These are phyloP conservation scores for Hypomontagnella monticulosa DNA, from an alignment of 495 filamentous ascomycete genomes.

Conservation along the genomic window DNA sequence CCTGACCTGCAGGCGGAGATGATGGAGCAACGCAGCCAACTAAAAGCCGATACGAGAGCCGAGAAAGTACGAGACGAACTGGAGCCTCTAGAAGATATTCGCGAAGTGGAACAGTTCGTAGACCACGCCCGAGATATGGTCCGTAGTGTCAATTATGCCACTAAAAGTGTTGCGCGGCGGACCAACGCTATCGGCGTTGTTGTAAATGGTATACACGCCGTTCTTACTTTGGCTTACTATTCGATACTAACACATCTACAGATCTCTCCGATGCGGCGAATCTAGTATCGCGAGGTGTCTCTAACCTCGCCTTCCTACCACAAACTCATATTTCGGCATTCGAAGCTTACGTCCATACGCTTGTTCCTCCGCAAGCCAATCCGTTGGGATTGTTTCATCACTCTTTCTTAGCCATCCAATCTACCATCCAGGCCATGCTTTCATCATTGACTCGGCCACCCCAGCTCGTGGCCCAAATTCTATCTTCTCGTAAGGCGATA, in stretches of 20 bases:
- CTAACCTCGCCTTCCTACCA: slow-evolving; percentile 74
- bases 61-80: slow-evolving; percentile 91
- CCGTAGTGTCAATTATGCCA: slow-evolving; percentile 81
- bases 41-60: slow-evolving; percentile 81
- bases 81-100: slow-evolving; percentile 81
- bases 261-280: slow-evolving; percentile 76
- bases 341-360: slow-evolving; percentile 71
- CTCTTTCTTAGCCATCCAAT: slow-evolving; percentile 76
- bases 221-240: slow-evolving; percentile 39
- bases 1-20: slow-evolving; percentile 90
- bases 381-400: slow-evolving; percentile 79
- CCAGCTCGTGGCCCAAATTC: slow-evolving; percentile 76
- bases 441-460: slow-evolving; percentile 83
- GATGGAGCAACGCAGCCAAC: slow-evolving; percentile 86
- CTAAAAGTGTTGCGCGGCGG: slow-evolving; percentile 78
- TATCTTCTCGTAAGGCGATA: slow-evolving; percentile 69
- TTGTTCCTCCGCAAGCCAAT: slow-evolving; percentile 75
- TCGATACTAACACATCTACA: slow-evolving; percentile 49
- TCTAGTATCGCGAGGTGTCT: slow-evolving; percentile 65
- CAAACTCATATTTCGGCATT: slow-evolving; percentile 74
- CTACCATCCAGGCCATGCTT: slow-evolving; percentile 82
- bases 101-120: slow-evolving; percentile 94
- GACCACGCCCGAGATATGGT: slow-evolving; percentile 89
- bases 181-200: slow-evolving; percentile 67
- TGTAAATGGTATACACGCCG: slow-evolving; percentile 59